These are phyloP conservation scores for Isabelozyma pseudorhagii DNA, from an alignment of 805 yeast species.

Conservation along the genomic window DNA sequence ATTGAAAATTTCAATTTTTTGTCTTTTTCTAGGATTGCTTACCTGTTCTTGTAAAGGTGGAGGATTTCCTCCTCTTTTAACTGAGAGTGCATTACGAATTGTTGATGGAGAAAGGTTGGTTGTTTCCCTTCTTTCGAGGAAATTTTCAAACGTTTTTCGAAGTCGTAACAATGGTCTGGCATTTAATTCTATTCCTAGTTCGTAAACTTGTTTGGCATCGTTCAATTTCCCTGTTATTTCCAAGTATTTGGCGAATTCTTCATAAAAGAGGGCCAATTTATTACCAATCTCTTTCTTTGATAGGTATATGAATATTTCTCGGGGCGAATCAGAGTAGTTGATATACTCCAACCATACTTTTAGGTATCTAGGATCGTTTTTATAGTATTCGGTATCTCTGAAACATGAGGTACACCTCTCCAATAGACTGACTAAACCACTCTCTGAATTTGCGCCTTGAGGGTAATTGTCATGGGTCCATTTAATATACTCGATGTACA, in stretches of 20 bases:
- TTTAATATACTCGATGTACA: constrained; percentile 67
- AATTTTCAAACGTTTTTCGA: constrained; percentile 37
- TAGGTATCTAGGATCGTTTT: constrained; percentile 79
- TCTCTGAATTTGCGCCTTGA: constrained; percentile 56
- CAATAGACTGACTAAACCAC: constrained; percentile 61
- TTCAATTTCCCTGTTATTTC: constrained; percentile 46
- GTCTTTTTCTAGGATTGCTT: constrained; percentile 10
- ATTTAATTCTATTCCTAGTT: constrained; percentile 50
- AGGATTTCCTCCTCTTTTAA: constrained; percentile 29
- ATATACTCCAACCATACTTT: constrained; percentile 80
- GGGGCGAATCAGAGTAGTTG: constrained; percentile 62
- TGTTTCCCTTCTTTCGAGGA: constrained; percentile 30
- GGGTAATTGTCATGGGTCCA: constrained; percentile 69
- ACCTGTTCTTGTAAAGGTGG: constrained; percentile 1
- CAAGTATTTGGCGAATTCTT: constrained; percentile 65
- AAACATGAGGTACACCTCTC: constrained; percentile 73
- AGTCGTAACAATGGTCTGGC: constrained; percentile 62
- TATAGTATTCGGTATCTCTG: constrained; percentile 62
- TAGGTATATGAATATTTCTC: constrained; percentile 68
- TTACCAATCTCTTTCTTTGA: constrained; percentile 69
- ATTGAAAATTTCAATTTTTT: constrained; percentile 40
- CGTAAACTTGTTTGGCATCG: constrained; percentile 61
- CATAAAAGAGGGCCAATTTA: constrained; percentile 68
- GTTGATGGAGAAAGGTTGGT: constrained; percentile 2
- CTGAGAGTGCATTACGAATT: constrained; percentile 21